These are phyloP conservation scores for Candida sp. DNA, from an alignment of 1,139 yeast species.

Conservation along the genomic window DNA sequence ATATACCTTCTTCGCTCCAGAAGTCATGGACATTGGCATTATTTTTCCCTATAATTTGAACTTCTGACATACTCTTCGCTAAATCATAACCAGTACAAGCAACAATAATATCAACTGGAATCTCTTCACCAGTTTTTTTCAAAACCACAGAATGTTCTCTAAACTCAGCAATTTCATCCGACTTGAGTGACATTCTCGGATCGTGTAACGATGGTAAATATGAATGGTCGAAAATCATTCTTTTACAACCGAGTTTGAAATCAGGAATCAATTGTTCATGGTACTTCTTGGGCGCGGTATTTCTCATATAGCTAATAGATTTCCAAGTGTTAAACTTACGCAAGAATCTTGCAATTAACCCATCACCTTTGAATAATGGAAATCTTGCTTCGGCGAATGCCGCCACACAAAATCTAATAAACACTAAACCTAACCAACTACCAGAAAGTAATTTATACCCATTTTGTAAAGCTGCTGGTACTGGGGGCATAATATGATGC, in stretches of 20 bases:
- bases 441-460: conserved; percentile 23
- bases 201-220: conserved; percentile 34
- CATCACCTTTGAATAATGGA: conserved; percentile 34
- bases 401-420: conserved; percentile 27
- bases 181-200: conserved; percentile 24
- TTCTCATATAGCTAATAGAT: conserved; percentile 26
- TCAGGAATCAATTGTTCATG: conserved; percentile 32
- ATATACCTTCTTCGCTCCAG: conserved; percentile 30
- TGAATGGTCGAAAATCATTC: conserved; percentile 36
- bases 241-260: conserved; percentile 42
- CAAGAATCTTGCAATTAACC: conserved; percentile 21
- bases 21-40: conserved; percentile 16
- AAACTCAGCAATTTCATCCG: conserved; percentile 22
- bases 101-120: conserved; percentile 38
- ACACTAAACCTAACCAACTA: conserved; percentile 21
- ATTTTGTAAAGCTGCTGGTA: conserved; percentile 19
- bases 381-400: conserved; percentile 29
- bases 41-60: conserved; percentile 24
- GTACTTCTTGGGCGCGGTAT: conserved; percentile 30
- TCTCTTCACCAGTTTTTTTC: conserved; percentile 22
- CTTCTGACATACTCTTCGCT: conserved; percentile 15
- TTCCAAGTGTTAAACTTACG: conserved; percentile 20
- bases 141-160: conserved; percentile 28
- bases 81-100: conserved; percentile 44
- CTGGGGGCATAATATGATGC: conserved; percentile 41